phyloP scores from a whole-genome alignment of 139 green algal genomes.

The Coccomyxa sp. region DNA sequence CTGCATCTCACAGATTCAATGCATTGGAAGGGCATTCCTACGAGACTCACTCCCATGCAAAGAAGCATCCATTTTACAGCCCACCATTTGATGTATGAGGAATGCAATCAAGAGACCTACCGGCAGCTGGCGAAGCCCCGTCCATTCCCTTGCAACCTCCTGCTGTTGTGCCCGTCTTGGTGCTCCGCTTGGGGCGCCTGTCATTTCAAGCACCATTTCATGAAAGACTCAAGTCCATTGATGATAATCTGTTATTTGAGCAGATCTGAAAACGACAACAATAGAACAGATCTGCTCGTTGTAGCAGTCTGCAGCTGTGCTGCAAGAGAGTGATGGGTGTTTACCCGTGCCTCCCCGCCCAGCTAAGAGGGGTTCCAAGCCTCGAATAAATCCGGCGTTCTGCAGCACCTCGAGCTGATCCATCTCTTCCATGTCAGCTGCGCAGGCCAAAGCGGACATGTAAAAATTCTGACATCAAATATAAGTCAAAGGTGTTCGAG shows the following conservation, averaged over 20 bases:
- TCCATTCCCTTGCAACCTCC: conserved; percentile 4
- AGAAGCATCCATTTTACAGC: background rate
- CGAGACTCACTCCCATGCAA: background rate
- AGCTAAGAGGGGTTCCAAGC: background rate
- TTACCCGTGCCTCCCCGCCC: background rate
- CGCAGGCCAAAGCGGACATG: background rate
- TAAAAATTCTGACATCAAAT: too few relatives aligned
- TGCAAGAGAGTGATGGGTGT: background rate
- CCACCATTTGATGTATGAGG: background rate
- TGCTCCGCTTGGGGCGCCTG: background rate
- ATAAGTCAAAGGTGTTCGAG: too few relatives aligned
- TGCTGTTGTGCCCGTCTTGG: background rate
- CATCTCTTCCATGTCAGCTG: background rate
- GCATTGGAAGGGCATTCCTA: background rate
- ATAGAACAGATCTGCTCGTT: background rate
- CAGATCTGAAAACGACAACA: background rate
- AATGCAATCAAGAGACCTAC: background rate
- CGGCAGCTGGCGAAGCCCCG: background rate
- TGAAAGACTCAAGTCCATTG: background rate
- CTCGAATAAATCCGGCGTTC: background rate
- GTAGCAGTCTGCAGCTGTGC: background rate
- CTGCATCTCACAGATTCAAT: conserved; percentile 23
- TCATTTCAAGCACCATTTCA: too few relatives aligned
- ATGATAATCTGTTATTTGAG: background rate
- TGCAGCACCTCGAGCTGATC: background rate